Evolutionary conservation across 2,329 filamentous ascomycete genomes (phyloP).

Genomic region (Diaporthe eres): DNA sequence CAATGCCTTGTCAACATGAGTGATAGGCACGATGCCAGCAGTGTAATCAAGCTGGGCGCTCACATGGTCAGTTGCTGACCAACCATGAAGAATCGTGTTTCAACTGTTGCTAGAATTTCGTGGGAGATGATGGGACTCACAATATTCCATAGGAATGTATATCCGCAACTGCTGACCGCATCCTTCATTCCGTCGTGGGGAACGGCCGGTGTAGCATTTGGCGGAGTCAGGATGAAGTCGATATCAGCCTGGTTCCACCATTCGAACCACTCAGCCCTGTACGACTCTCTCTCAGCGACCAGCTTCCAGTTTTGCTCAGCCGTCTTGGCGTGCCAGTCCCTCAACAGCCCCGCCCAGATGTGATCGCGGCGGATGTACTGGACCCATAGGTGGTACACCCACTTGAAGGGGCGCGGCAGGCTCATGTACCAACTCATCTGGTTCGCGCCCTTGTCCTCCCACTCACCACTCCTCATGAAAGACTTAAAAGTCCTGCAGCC

Average conservation of each 20-base stretch:
- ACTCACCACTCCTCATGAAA: conserved; percentile 83
- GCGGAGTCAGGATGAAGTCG: conserved; percentile 87
- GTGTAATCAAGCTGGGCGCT: conserved; percentile 82
- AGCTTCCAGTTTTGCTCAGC: conserved; percentile 87
- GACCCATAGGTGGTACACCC: conserved; percentile 91
- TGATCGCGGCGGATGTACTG: conserved; percentile 83
- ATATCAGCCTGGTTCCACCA: conserved; percentile 84
- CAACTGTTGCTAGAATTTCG: not conserved
- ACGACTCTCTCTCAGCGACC: conserved; percentile 81
- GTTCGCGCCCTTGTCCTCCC: conserved; percentile 81
- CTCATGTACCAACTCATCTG: conserved; percentile 82
- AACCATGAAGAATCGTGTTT: not conserved
- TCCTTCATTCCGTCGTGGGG: conserved; percentile 90
- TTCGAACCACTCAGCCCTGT: conserved; percentile 83
- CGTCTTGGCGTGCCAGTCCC: conserved; percentile 80
- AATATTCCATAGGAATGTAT: conserved; percentile 94
- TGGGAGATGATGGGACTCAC: conserved; percentile 60
- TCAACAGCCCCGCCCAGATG: conserved; percentile 83
- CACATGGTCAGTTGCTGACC: conserved; percentile 37
- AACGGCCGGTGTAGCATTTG: conserved; percentile 90
- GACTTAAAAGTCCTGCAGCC: conserved; percentile 85
- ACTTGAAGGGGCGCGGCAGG: conserved; percentile 81
- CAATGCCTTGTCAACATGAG: conserved; percentile 79
- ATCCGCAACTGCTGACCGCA: conserved; percentile 88
- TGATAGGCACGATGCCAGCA: conserved; percentile 85